These are phyloP conservation scores for Daucus carota DNA, from an alignment of 129 eudicot genomes.

Conservation along the genomic window DH1_v3.0 NC_030384.2:33779501-33780000, in stretches of 20 bases:
- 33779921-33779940: neutral
- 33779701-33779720: neutral
- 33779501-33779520: neutral
- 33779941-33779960: neutral
- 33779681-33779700: conserved; percentile 68
- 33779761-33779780: neutral
- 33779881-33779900: too few species aligned
- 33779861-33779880: neutral
- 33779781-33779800: neutral
- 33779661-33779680: conserved; percentile 85
- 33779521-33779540: neutral
- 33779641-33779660: conserved; percentile 92
- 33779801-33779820: neutral
- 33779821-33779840: neutral
- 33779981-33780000: neutral
- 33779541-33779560: neutral
- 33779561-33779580: conserved; percentile 63
- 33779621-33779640: conserved; percentile 89
- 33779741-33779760: neutral
- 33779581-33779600: conserved; percentile 92
- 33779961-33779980: neutral
- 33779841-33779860: neutral
- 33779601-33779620: conserved; percentile 90
- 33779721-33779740: neutral
- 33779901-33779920: neutral